These are phyloP conservation scores for Persicaria tinctoria DNA, from an alignment of 148 eudicot species.

Conservation along the genomic window DNA sequence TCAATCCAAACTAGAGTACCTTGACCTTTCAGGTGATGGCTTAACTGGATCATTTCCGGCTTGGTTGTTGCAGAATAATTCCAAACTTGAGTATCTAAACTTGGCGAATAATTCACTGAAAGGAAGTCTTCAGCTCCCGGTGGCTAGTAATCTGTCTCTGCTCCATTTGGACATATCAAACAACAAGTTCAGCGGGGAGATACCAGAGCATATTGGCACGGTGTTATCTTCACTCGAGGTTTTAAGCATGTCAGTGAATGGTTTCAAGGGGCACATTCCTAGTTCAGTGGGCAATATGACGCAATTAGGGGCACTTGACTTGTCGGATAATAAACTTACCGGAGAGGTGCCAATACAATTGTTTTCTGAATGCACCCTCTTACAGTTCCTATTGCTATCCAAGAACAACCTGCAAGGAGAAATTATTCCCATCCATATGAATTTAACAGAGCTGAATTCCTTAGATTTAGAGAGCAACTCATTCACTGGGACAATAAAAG, in stretches of 20 bases:
- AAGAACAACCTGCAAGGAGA: conserved; percentile 1
- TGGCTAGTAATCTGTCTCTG: not conserved
- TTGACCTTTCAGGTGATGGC: conserved; percentile 14
- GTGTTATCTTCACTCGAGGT: not conserved
- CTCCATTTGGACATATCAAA: not conserved
- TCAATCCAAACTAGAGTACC: not conserved
- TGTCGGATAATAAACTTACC: not conserved
- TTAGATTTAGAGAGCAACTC: not conserved
- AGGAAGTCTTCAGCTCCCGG: conserved; percentile 5
- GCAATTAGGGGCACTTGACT: not conserved
- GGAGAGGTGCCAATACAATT: conserved; percentile 2
- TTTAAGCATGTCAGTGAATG: not conserved
- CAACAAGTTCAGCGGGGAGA: conserved; percentile 12
- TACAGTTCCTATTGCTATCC: not conserved
- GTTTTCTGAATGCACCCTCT: conserved; percentile 5
- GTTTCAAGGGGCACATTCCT: not conserved
- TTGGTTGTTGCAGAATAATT: conserved; percentile 17
- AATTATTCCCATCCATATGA: not conserved
- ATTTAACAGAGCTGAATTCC: not conserved
- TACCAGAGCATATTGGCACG: conserved; percentile 11
- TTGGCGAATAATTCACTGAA: not conserved
- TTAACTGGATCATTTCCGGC: conserved; percentile 6
- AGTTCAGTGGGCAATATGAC: not conserved
- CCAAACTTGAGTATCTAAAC: conserved; percentile 17
- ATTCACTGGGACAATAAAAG: not conserved